Conservation (phyloP, 345 rosid genomes). For the Citrus inodora region DNA sequence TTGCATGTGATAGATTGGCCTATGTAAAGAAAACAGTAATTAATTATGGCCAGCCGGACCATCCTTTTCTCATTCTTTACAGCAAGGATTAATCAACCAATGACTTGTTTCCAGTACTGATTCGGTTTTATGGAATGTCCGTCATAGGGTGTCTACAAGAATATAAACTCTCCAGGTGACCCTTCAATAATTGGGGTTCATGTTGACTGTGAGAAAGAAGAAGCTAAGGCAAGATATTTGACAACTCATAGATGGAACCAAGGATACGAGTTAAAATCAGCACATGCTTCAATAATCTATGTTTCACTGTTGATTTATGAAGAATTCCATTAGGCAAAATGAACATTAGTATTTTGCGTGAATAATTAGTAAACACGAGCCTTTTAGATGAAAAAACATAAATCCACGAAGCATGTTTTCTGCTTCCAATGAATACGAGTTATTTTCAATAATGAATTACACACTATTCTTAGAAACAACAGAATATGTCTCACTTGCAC, state of each 20-base stretch:
- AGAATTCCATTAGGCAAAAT: background rate
- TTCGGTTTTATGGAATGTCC: background rate
- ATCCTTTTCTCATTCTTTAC: background rate
- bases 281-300: background rate
- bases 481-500: background rate
- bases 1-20: background rate
- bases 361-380: background rate
- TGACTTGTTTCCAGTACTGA: background rate
- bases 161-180: background rate
- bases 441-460: background rate
- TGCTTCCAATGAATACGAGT: background rate
- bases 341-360: background rate
- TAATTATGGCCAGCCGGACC: background rate
- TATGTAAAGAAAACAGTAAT: background rate
- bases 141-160: background rate
- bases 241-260: background rate
- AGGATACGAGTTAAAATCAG: background rate
- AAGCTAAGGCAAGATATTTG: background rate
- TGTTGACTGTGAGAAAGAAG: background rate
- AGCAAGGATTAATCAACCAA: background rate
- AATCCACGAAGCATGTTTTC: background rate
- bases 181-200: background rate
- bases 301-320: background rate
- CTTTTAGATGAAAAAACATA: background rate
- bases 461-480: background rate